Base-by-base conservation (phyloP, 768 basidiomycete species). In the Lactifluus hygrophoroides region DNA sequence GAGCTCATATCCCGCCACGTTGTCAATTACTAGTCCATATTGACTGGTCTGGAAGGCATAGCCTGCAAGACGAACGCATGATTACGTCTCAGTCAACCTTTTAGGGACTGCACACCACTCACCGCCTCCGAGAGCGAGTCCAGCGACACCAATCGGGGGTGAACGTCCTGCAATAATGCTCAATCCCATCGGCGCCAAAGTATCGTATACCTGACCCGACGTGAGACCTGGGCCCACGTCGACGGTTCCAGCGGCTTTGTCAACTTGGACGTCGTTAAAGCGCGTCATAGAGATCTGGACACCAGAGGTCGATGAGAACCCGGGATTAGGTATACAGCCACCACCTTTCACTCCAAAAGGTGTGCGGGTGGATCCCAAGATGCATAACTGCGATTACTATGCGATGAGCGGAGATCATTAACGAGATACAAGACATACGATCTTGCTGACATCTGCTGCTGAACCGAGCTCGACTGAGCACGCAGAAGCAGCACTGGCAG, bases 11-110 rank as follows among this genome's bases (percentile, higher is more conserved):
- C 47, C 64, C 14, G 48, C 57, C 28, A 75, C 48, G 49, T 72
- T 74, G 61, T 75, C 74, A 35, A 73, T 62, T 2, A 66, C 66
- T 10, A 74, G 54, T 9, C 74, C n/a, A n/a, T n/a, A n/a, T n/a
- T n/a, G n/a, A n/a, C n/a, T n/a, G n/a, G n/a, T n/a, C n/a, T 3
- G 11, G 13, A n/a, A n/a, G n/a, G n/a, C n/a, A n/a, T n/a, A n/a
- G n/a, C n/a, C n/a, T n/a, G n/a, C n/a, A n/a, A n/a, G 6, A n/a
- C n/a, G 3, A 27, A 6, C 0, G 28, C 5, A 9, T 0, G 5
- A n/a, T 28, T 47, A 6, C 27, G 1, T 10, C 7, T 8, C 10
- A 30, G 9, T 43, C n/a, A 13, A 19, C 21, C 23, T 16, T 3
- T 6, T 13, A 19, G 23, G 42, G 21, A 6, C 1, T 7, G 14